These are phyloP conservation scores for Nakataea oryzae DNA, from an alignment of 2,329 filamentous ascomycete species.

Conservation along the genomic window DNA sequence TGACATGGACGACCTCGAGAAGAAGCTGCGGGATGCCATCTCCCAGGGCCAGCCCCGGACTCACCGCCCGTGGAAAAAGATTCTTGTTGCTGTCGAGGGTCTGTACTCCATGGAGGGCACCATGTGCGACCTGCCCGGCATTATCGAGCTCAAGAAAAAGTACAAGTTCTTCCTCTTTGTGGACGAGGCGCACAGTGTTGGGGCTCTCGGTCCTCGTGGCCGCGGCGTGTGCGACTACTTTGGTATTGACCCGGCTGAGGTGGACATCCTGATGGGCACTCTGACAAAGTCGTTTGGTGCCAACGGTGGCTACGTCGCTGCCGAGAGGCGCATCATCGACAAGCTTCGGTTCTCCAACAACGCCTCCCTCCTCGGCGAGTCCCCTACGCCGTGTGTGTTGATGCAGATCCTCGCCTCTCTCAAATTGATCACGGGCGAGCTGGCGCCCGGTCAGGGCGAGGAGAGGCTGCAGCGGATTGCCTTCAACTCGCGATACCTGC, in stretches of 20 bases:
- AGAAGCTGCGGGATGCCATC: constrained; percentile 79
- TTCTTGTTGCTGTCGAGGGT: constrained; percentile 89
- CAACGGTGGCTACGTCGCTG: constrained; percentile 91
- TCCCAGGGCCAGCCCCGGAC: constrained; percentile 94
- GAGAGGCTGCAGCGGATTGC: constrained; percentile 91
- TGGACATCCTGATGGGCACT: constrained; percentile 97
- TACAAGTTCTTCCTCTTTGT: constrained; percentile 97
- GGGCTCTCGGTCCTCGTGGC: constrained; percentile 78
- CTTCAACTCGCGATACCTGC: constrained; percentile 98
- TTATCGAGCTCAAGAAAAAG: constrained; percentile 78
- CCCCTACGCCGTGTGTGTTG: constrained; percentile 77
- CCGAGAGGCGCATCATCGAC: constrained; percentile 82
- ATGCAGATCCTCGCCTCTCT: constrained; percentile 84
- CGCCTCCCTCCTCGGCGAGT: constrained; percentile 77
- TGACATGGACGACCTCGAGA: constrained; percentile 81
- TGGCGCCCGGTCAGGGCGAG: constrained; percentile 83
- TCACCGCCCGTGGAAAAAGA: constrained; percentile 99
- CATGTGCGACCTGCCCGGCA: constrained; percentile 91
- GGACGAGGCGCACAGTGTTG: constrained; percentile 93
- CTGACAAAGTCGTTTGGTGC: constrained; percentile 97
- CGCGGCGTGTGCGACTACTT: constrained; percentile 98
- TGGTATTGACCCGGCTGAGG: constrained; percentile 72
- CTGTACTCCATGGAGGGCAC: constrained; percentile 99
- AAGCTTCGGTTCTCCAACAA: constrained; percentile 82
- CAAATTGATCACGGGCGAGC: constrained; percentile 78